Evolutionary conservation across 2,329 filamentous ascomycete species (phyloP).

Genomic region (Hymenoscyphus fructigenus): DNA sequence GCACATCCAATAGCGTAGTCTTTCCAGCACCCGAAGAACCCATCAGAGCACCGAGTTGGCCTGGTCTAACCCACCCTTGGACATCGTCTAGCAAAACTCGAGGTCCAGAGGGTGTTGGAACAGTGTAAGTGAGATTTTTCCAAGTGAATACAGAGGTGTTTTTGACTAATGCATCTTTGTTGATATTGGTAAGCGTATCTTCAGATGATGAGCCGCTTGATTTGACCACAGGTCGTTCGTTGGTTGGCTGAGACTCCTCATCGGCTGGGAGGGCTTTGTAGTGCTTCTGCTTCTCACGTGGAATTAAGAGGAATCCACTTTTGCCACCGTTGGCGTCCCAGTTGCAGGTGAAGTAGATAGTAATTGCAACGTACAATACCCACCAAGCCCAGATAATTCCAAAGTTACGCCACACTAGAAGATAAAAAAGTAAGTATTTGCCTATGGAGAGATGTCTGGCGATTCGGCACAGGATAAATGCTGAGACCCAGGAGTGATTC

Average conservation of each 20-base stretch:
- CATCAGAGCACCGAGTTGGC: conserved; percentile 59
- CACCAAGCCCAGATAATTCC: conserved; percentile 49
- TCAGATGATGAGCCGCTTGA: conserved; percentile 23
- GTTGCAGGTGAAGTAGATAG: conserved; percentile 54
- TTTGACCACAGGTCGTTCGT: conserved; percentile 17
- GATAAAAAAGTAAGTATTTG: too few relatives aligned
- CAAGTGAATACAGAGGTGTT: conserved; percentile 73
- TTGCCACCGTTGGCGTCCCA: conserved; percentile 56
- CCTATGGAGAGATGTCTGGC: too few relatives aligned
- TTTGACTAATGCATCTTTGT: conserved; percentile 50
- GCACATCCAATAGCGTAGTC: conserved; percentile 57
- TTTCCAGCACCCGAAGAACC: conserved; percentile 56
- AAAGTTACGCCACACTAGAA: too few relatives aligned
- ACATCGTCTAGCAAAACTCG: conserved; percentile 74
- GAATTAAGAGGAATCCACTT: conserved; percentile 58
- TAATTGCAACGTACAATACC: conserved; percentile 57
- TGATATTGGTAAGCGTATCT: conserved; percentile 33
- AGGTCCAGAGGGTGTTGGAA: conserved; percentile 60
- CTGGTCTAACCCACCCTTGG: conserved; percentile 76
- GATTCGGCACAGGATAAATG: too few relatives aligned
- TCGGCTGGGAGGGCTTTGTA: conserved; percentile 42
- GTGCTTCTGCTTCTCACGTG: conserved; percentile 55
- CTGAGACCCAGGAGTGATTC: too few relatives aligned
- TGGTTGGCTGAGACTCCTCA: conserved; percentile 45
- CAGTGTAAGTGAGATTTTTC: conserved; percentile 68